phyloP scores from a whole-genome alignment of 2,329 filamentous ascomycete species.

The Beauveria varroae region DNA sequence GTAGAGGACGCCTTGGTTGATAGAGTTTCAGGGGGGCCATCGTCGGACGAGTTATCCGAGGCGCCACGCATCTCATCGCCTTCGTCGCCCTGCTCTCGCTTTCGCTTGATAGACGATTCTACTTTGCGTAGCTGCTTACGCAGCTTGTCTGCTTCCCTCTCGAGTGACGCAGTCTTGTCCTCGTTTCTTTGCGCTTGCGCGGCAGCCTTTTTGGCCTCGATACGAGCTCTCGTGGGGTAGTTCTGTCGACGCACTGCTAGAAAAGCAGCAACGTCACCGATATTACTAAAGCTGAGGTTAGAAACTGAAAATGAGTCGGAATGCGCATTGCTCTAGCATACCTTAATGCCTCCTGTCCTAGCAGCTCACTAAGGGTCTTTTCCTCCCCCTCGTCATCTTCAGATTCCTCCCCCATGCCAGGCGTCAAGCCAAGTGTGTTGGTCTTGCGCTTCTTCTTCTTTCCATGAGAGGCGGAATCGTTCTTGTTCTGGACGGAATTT shows the following conservation, averaged over 20 bases:
- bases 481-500: constrained; percentile 16
- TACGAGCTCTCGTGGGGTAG: constrained; percentile 70
- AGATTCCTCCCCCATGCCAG: constrained; percentile 54
- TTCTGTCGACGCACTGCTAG: constrained; percentile 71
- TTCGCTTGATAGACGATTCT: constrained; percentile 61
- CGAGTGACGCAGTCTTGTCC: constrained; percentile 54
- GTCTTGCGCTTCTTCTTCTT: constrained; percentile 68
- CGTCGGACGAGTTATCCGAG: constrained; percentile 45
- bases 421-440: constrained; percentile 64
- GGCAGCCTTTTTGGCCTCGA: constrained; percentile 53
- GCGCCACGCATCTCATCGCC: constrained; percentile 57
- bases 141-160: constrained; percentile 55
- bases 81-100: constrained; percentile 59
- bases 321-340: constrained; percentile 21
- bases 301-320: no score
- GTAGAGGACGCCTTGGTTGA: constrained; percentile 30
- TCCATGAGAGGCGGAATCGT: constrained; percentile 38
- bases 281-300: constrained; percentile 12
- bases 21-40: constrained; percentile 51
- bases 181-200: constrained; percentile 38
- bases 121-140: constrained; percentile 60
- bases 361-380: constrained; percentile 51
- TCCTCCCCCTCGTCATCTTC: constrained; percentile 67
- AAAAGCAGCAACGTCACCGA: constrained; percentile 70
- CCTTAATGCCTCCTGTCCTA: constrained; percentile 48